A percentile compares a stretch with the other conserved stretches of the same genome.
phyloP scores from a whole-genome alignment of 768 basidiomycete species.

The Udeniomyces megalosporus region DNA sequence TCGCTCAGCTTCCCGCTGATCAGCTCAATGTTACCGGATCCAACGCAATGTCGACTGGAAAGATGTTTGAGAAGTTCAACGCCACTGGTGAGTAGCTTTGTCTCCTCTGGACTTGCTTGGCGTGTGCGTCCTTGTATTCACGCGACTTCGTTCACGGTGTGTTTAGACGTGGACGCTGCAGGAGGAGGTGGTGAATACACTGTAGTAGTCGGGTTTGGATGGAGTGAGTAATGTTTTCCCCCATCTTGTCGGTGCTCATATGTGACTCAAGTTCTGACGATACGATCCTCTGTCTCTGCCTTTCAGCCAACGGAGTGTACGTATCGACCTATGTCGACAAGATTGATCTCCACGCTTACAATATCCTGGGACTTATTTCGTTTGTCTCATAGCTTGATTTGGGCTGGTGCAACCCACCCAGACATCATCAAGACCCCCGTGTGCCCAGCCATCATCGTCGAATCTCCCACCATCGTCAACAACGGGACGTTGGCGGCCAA shows the following conservation, averaged over 20 bases:
- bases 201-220: constrained; percentile 51
- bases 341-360: too few species aligned
- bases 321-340: too few species aligned
- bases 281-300: neutral
- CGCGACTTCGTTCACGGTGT: neutral
- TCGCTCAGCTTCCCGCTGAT: constrained; percentile 45
- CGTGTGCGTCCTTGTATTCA: neutral
- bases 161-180: constrained; percentile 41
- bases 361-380: too few species aligned
- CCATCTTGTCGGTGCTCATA: neutral
- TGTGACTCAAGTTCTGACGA: neutral
- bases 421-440: constrained; percentile 41
- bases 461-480: neutral
- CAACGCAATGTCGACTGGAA: neutral
- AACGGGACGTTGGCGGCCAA: neutral
- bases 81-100: constrained; percentile 20
- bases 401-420: constrained; percentile 35
- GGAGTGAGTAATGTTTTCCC: constrained; percentile 47
- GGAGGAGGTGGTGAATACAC: constrained; percentile 25
- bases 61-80: constrained; percentile 88
- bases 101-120: neutral
- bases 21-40: constrained; percentile 8
- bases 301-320: too few species aligned
- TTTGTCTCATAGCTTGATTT: neutral
- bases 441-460: constrained; percentile 38